phyloP scores from a whole-genome alignment of 2,329 filamentous ascomycete genomes.

The Fusarium sterilihyphosum region DNA sequence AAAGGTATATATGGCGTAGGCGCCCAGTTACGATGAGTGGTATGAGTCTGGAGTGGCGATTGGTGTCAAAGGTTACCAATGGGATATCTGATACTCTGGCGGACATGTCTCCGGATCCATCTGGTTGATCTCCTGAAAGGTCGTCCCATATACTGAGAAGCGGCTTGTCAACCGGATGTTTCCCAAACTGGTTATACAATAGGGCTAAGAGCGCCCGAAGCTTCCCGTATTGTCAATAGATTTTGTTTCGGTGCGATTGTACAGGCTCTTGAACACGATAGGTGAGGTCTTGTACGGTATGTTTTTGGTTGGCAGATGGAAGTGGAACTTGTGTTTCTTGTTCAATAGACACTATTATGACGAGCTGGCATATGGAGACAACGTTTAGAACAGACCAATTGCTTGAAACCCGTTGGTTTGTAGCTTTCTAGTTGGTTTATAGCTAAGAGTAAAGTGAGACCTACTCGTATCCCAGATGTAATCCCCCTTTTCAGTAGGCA shows the following conservation, averaged over 20 bases:
- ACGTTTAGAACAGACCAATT: background rate
- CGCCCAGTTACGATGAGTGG: background rate
- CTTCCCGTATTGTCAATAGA: background rate
- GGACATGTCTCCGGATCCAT: background rate
- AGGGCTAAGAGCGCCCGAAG: background rate
- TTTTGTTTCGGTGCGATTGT: no score
- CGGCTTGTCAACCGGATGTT: background rate
- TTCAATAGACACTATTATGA: background rate
- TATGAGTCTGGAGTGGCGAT: background rate
- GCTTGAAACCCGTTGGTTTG: background rate
- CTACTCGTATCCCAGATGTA: background rate
- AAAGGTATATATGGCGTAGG: slow-evolving; percentile 5
- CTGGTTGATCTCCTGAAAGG: slow-evolving; percentile 1
- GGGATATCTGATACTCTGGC: background rate
- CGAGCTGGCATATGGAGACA: background rate
- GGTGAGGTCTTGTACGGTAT: background rate
- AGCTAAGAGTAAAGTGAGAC: background rate
- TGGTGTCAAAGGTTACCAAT: background rate
- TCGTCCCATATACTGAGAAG: slow-evolving; percentile 4
- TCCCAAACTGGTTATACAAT: background rate
- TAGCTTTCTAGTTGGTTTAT: background rate
- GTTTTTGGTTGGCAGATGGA: background rate
- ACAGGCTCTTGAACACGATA: background rate
- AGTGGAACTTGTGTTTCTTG: background rate
- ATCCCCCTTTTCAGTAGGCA: background rate